Evolutionary conservation across 176 grass and related monocot species (phyloP), one percentile per base, ranked within the genome.

Genomic region (Eragrostis curvula): DNA sequence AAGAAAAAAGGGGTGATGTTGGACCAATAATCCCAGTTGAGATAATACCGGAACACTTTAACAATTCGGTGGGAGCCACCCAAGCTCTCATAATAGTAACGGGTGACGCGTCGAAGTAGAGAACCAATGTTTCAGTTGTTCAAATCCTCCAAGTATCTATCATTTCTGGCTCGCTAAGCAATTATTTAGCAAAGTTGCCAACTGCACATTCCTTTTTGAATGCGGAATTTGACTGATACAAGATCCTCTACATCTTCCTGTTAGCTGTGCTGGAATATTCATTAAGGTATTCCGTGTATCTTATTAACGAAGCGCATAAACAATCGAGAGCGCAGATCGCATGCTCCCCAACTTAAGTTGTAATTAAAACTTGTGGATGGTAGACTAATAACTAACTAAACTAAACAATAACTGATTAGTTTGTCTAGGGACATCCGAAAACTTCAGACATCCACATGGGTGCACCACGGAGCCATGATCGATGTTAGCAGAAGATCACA

Each of bases 401-500:
- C 41, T 86, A 84, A 66, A 36, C 64, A 80, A 88, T 59, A 68
- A 57, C 52, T 68, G 68, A 53, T 74, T 50, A 13, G 72, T 56
- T 69, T n/a, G 21, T 41, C 17, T 48, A 28, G 78, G 47, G 77
- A 63, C 74, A 59, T 66, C 63, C 53, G 74, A 78, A 78, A 79
- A 57, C 73, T 78, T 72, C 67, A 83, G 74, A 45, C 42, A 51
- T 51, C 43, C 88, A 90, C 88, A 90, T 90, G 88, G 73, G 88
- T 32, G 52, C 68, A 52, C 12, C 71, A 82, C 9, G 36, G 41
- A 70, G 40, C 66, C 73, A 68, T 81, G 70, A 90, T 73, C 78
- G 67, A 65, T 85, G 82, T 70, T 48, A 39, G 50, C 49, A 74
- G 5, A 86, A 48, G 82, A 81, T 85, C 40, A 16, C 77, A 48